These are phyloP conservation scores for Punctularia strigosozonata DNA, from an alignment of 768 basidiomycete species.

Conservation along the genomic window DNA sequence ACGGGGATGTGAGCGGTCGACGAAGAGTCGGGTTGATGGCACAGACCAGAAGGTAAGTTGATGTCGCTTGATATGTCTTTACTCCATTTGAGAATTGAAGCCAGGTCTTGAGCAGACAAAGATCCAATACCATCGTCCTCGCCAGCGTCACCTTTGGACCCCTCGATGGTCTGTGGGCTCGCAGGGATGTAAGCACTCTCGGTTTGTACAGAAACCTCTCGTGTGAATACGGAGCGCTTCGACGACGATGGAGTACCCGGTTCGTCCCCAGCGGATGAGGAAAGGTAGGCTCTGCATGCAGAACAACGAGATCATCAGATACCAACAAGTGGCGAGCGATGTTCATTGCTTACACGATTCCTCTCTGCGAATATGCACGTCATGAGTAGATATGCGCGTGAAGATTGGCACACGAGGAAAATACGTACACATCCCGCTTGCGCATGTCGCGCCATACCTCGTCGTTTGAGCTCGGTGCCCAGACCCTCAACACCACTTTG, in stretches of 20 bases:
- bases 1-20: slow-evolving; percentile 2
- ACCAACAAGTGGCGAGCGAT: too few species aligned
- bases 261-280: slow-evolving; percentile 30
- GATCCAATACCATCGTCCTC: slow-evolving; percentile 44
- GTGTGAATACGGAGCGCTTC: slow-evolving; percentile 43
- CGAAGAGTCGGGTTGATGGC: not conserved
- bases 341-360: not conserved
- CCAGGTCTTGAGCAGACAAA: slow-evolving; percentile 49
- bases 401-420: not conserved
- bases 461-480: slow-evolving; percentile 53
- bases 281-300: slow-evolving; percentile 37
- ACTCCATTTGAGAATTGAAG: slow-evolving; percentile 63
- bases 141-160: slow-evolving; percentile 21
- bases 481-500: slow-evolving; percentile 54
- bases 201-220: slow-evolving; percentile 57
- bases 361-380: not conserved
- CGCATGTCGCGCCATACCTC: slow-evolving; percentile 51
- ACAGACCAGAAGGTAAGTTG: slow-evolving; percentile 47
- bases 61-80: slow-evolving; percentile 68
- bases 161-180: slow-evolving; percentile 17
- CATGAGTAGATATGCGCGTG: not conserved
- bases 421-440: slow-evolving; percentile 61
- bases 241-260: slow-evolving; percentile 30
- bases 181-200: slow-evolving; percentile 19
- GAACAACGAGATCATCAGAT: too few species aligned